These are phyloP conservation scores for Pseudoperonospora humuli DNA, from an alignment of 352 stramenopile genomes.

Conservation along the genomic window DNA sequence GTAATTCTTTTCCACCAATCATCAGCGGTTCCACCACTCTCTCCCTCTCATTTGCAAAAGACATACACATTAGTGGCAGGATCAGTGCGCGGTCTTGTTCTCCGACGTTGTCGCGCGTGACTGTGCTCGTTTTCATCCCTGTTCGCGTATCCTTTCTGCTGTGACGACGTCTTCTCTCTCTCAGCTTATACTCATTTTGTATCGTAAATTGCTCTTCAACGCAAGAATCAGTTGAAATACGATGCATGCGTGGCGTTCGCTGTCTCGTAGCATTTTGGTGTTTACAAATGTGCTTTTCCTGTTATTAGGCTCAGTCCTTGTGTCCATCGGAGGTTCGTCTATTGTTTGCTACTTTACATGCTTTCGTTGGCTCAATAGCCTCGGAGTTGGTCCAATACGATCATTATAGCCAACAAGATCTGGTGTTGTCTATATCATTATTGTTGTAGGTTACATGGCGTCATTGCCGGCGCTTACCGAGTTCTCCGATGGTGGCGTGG, in stretches of 20 bases:
- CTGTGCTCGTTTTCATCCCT: constrained; percentile 3
- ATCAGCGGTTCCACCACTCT: neutral
- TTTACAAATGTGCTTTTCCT: constrained; percentile 87
- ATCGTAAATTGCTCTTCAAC: constrained; percentile 8
- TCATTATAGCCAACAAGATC: constrained; percentile 1
- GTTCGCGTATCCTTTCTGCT: neutral
- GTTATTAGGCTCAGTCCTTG: constrained; percentile 68
- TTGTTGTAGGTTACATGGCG: constrained; percentile 61
- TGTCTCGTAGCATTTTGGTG: constrained; percentile 72
- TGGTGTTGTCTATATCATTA: constrained; percentile 6
- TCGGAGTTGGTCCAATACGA: constrained; percentile 1
- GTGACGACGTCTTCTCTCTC: neutral
- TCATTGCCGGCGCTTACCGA: constrained; percentile 69
- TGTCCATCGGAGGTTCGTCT: constrained; percentile 60
- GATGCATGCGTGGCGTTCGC: constrained; percentile 59
- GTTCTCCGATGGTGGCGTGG: constrained; percentile 74
- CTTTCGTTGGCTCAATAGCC: neutral
- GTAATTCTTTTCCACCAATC: constrained; percentile 1
- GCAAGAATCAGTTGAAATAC: constrained; percentile 6
- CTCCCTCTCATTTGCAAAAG: constrained; percentile 5
- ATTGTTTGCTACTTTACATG: neutral
- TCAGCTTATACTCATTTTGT: constrained; percentile 10
- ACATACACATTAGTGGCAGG: neutral
- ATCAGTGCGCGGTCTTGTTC: constrained; percentile 6
- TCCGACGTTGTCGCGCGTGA: neutral